Base-by-base conservation (phyloP, 768 basidiomycete genomes). In the Tricholoma flavovirens region DNA sequence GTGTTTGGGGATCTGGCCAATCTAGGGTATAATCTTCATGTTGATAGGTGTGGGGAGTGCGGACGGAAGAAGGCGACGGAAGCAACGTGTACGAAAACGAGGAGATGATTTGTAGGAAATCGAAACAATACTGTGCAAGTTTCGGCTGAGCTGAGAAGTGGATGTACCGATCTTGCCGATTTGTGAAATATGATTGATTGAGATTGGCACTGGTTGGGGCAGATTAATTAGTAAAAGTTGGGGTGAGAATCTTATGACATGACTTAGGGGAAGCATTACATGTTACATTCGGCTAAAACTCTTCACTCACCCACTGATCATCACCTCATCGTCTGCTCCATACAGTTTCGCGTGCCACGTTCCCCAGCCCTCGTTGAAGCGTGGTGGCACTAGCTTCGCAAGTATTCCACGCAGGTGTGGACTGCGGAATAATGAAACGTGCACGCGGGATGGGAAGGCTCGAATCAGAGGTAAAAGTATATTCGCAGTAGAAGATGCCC, bases 281-380 rank as follows among this genome's bases (percentile, higher is more conserved):
- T 26, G 24, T 29, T 45, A 22, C 5, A n/a, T 26, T 53, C 35
- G 24, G 11, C 43, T n/a, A 14, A 36, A 51, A 43, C 33, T n/a
- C 36, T 50, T 5, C 40, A 74, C 77, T 50, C 56, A 96, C 96
- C 97, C 97, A 63, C 85, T 92, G 58, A 99, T 84, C 69, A 99
- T 84, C 42, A 99, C 80, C 53, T 95, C 85, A 66, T 98, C 87
- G 67, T 99, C 97, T 0, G 82, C 87, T 17, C 93, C 93, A 65
- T 99, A 99, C 55, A 94, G 81, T 71, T 99, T 99, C 3, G 92
- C 88, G 68, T 98, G 97, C 95, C 95, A 98, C 1, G 95, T 93
- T 0, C 95, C 96, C 90, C 94, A 98, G 1, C 95, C 97, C 73
- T 99, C 97, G 63, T 99, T 96, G 72, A 93, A 97, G 53, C 97